Conservation (phyloP, 768 basidiomycete genomes). For the Suillus decipiens region DNA sequence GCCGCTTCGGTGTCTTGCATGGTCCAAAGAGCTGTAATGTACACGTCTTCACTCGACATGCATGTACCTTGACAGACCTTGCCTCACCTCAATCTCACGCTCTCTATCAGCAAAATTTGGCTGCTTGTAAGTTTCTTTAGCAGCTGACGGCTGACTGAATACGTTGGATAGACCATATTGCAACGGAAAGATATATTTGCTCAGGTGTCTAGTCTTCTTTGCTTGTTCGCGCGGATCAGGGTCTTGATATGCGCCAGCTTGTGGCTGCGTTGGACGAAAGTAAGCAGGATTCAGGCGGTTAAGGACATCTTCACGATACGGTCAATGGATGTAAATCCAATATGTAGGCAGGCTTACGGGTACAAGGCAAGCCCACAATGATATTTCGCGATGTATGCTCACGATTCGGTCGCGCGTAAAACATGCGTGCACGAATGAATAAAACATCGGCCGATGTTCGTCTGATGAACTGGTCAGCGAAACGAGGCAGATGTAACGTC, state of each 20-base stretch:
- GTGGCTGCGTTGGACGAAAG: not conserved
- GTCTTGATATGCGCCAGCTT: slow-evolving; percentile 38
- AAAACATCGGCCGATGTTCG: slow-evolving; percentile 51
- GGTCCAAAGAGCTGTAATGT: slow-evolving; percentile 38
- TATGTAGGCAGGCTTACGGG: slow-evolving; percentile 48
- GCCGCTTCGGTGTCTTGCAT: slow-evolving; percentile 72
- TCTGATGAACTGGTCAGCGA: slow-evolving; percentile 28
- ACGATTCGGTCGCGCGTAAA: slow-evolving; percentile 64
- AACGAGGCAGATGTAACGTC: not conserved
- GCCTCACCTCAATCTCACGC: slow-evolving; percentile 62
- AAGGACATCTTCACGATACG: slow-evolving; percentile 57
- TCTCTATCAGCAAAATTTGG: slow-evolving; percentile 65
- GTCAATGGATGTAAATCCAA: not conserved
- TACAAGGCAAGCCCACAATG: slow-evolving; percentile 64
- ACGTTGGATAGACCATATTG: slow-evolving; percentile 70
- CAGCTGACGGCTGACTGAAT: slow-evolving; percentile 38
- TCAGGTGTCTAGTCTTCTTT: slow-evolving; percentile 58
- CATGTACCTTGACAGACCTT: not conserved
- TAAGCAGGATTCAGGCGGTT: slow-evolving; percentile 56
- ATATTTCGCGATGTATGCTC: slow-evolving; percentile 52
- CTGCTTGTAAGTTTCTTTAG: slow-evolving; percentile 35
- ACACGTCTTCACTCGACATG: not conserved
- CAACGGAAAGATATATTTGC: slow-evolving; percentile 85
- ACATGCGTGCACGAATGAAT: slow-evolving; percentile 57
- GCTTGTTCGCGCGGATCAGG: slow-evolving; percentile 49